A percentile compares a stretch with the other conserved stretches of the same genome.
Evolutionary conservation across 805 yeast genomes (phyloP).

Genomic region (Kockiozyma suomiensis): DNA sequence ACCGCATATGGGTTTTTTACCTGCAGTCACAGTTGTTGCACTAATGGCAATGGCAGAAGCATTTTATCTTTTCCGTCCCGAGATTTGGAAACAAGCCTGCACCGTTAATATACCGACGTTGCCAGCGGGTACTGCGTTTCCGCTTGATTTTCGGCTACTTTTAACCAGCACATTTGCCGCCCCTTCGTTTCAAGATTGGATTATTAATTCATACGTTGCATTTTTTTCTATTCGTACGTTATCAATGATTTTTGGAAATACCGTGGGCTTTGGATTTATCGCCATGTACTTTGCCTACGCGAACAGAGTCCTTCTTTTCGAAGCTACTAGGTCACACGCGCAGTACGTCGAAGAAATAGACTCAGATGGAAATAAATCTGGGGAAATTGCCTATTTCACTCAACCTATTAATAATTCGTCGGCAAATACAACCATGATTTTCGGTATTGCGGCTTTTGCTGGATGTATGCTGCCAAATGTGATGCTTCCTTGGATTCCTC

Average conservation of each 20-base stretch:
- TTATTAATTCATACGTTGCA: slow-evolving; percentile 15
- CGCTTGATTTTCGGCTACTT: slow-evolving; percentile 5
- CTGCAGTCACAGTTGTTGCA: not conserved
- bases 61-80: slow-evolving; percentile 2
- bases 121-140: slow-evolving; percentile 2
- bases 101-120: slow-evolving; percentile 4
- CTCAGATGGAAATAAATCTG: slow-evolving; percentile 9
- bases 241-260: slow-evolving; percentile 23
- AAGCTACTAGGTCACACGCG: slow-evolving; percentile 8
- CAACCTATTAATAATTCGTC: slow-evolving; percentile 16
- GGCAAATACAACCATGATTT: slow-evolving; percentile 17
- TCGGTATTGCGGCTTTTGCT: slow-evolving; percentile 23
- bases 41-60: slow-evolving; percentile 13
- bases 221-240: slow-evolving; percentile 17
- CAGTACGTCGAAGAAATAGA: slow-evolving; percentile 3
- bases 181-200: slow-evolving; percentile 9
- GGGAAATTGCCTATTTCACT: not conserved
- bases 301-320: slow-evolving; percentile 10
- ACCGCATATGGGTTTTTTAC: slow-evolving; percentile 6
- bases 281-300: slow-evolving; percentile 18
- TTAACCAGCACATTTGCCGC: slow-evolving; percentile 22
- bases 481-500: slow-evolving; percentile 15
- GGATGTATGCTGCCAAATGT: slow-evolving; percentile 24
- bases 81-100: slow-evolving; percentile 11
- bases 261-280: slow-evolving; percentile 5